Evolutionary conservation across 106 monocot genomes (phyloP).

Genomic region (Allium fistulosum): DNA sequence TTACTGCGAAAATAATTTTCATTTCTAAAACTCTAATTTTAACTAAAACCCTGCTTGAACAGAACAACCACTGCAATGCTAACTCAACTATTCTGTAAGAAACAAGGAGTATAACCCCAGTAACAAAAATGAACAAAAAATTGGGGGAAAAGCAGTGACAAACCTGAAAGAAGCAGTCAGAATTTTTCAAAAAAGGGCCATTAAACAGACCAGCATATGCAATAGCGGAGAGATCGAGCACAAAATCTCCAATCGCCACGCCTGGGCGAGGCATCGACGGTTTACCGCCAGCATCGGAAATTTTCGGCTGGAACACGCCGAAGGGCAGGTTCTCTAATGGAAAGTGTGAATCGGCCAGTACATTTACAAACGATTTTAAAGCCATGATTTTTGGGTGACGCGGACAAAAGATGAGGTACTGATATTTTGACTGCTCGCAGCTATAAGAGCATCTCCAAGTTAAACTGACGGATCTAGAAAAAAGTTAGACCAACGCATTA

Average conservation of each 20-base stretch:
- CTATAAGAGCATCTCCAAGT: too few relatives aligned
- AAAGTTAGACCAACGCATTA: too few relatives aligned
- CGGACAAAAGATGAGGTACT: too few relatives aligned
- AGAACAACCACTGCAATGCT: too few relatives aligned
- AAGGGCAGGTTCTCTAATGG: slow-evolving; percentile 91
- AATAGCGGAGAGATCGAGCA: slow-evolving; percentile 79
- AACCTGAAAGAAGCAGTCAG: slow-evolving; percentile 87
- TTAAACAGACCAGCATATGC: slow-evolving; percentile 78
- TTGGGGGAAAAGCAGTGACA: not conserved
- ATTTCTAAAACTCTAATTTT: too few relatives aligned
- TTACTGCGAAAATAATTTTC: too few relatives aligned
- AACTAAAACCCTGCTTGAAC: too few relatives aligned
- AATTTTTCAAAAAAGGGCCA: slow-evolving; percentile 56
- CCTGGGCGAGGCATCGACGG: slow-evolving; percentile 39
- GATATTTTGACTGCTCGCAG: too few relatives aligned
- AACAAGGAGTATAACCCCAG: too few relatives aligned
- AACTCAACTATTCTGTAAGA: too few relatives aligned
- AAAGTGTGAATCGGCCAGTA: slow-evolving; percentile 74
- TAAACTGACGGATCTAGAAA: too few relatives aligned
- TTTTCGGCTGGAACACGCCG: slow-evolving; percentile 69
- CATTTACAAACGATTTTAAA: slow-evolving; percentile 74
- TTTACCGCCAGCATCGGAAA: not conserved
- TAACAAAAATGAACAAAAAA: not conserved
- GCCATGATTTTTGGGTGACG: slow-evolving; percentile 9
- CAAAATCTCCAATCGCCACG: slow-evolving; percentile 86